These are phyloP conservation scores for Holtermannia corniformis DNA, from an alignment of 768 basidiomycete genomes.

Conservation along the genomic window DNA sequence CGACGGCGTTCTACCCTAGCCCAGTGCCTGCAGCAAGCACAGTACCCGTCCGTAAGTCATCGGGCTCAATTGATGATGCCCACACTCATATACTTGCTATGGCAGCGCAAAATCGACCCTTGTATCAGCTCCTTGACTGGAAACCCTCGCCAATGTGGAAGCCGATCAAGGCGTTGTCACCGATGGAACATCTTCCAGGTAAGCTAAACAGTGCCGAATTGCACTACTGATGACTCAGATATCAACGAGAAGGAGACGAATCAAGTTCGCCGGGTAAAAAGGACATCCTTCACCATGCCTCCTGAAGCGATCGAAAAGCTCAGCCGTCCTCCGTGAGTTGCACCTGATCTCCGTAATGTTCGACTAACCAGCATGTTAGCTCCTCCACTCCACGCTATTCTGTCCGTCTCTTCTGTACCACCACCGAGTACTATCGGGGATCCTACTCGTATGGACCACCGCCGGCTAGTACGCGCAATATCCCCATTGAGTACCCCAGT, in stretches of 20 bases:
- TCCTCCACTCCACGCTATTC: slow-evolving; percentile 21
- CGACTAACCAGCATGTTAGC: neutral
- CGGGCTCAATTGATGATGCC: no score
- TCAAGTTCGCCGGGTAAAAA: slow-evolving; percentile 20
- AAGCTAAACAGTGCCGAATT: neutral
- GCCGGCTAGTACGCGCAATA: slow-evolving; percentile 7
- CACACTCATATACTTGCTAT: no score
- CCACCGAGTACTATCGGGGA: slow-evolving; percentile 34
- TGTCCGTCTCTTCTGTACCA: slow-evolving; percentile 40
- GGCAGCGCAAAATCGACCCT: no score
- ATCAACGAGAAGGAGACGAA: slow-evolving; percentile 20
- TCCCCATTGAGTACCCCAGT: slow-evolving; percentile 36
- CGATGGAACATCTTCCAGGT: slow-evolving; percentile 29
- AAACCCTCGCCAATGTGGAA: slow-evolving; percentile 38
- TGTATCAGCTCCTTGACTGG: slow-evolving; percentile 31
- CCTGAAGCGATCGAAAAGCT: slow-evolving; percentile 28
- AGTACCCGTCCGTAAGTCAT: no score
- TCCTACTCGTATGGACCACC: slow-evolving; percentile 8
- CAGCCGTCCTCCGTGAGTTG: slow-evolving; percentile 19
- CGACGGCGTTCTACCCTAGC: no score
- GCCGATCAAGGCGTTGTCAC: slow-evolving; percentile 30
- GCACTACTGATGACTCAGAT: slow-evolving; percentile 6
- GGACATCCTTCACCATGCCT: slow-evolving; percentile 16
- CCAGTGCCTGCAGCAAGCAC: no score
- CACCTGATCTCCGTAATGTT: neutral